Conservation (phyloP, 768 basidiomycete species). For the Leccinum ochraceum region DNA sequence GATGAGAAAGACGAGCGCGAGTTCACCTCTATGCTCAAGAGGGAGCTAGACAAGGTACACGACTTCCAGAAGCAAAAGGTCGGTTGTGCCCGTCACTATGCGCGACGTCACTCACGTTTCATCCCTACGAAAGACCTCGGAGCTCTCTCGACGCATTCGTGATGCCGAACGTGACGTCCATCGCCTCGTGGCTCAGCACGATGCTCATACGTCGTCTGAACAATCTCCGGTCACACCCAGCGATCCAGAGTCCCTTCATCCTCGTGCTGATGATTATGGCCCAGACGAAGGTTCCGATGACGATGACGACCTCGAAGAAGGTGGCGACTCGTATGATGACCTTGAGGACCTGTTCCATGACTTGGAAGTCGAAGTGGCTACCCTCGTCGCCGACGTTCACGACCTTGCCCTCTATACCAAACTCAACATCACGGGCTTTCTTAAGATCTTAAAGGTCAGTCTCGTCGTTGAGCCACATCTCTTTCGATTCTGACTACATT, state of each 20-base stretch:
- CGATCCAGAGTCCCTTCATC: conserved; percentile 60
- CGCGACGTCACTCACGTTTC: conserved; percentile 2
- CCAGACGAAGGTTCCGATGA: conserved; percentile 74
- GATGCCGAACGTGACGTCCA: conserved; percentile 82
- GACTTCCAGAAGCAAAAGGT: conserved; percentile 92
- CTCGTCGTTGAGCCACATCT: background rate
- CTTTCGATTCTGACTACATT: conserved; percentile 8
- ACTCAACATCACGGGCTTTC: conserved; percentile 97
- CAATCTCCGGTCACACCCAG: conserved; percentile 25
- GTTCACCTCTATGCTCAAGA: conserved; percentile 76
- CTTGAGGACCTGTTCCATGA: conserved; percentile 84
- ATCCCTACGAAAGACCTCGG: conserved; percentile 56
- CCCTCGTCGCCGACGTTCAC: conserved; percentile 90
- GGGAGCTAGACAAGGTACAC: conserved; percentile 91
- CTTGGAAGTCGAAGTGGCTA: conserved; percentile 93
- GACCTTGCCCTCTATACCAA: conserved; percentile 94
- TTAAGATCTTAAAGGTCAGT: conserved; percentile 92
- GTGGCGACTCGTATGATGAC: conserved; percentile 63
- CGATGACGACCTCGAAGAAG: conserved; percentile 45
- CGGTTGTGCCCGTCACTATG: conserved; percentile 8
- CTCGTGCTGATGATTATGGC: conserved; percentile 43
- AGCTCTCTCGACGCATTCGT: conserved; percentile 78
- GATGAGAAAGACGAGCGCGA: conserved; percentile 75
- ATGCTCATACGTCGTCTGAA: conserved; percentile 25
- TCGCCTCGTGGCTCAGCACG: conserved; percentile 67